phyloP scores from a whole-genome alignment of 352 stramenopile genomes.

The Blastocystis sp. region DNA sequence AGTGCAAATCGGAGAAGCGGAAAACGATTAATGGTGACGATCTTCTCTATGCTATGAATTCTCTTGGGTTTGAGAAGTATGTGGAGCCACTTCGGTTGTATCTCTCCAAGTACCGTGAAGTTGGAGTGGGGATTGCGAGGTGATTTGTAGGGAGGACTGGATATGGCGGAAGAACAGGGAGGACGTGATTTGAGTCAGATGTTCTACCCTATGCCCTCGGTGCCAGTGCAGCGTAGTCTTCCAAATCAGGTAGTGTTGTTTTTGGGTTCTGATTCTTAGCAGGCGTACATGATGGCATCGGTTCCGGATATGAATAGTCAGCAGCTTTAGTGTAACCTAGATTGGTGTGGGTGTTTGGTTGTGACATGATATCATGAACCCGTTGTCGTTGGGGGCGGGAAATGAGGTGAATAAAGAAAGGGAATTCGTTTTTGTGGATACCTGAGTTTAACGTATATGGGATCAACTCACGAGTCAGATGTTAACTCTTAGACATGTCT shows the following conservation, averaged over 20 bases:
- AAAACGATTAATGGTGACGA: conserved; percentile 99
- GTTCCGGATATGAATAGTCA: not conserved
- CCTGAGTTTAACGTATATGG: no score
- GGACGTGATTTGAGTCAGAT: not conserved
- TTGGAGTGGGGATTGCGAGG: not conserved
- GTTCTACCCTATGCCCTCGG: not conserved
- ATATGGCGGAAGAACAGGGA: not conserved
- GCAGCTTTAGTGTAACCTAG: not conserved
- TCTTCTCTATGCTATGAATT: conserved; percentile 97
- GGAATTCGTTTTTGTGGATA: no score
- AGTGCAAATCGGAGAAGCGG: conserved; percentile 96
- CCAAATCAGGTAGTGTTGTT: not conserved
- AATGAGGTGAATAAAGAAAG: no score
- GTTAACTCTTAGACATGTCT: no score
- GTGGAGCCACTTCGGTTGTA: conserved; percentile 96
- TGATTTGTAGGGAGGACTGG: not conserved
- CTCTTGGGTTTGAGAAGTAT: conserved; percentile 97
- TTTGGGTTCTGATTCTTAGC: not conserved
- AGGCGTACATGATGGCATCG: not conserved
- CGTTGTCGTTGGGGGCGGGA: no score
- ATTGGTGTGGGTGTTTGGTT: not conserved
- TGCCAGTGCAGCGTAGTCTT: not conserved
- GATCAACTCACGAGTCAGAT: no score
- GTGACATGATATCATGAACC: no score
- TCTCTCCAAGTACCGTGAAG: conserved; percentile 92